A percentile compares a stretch with the other conserved stretches of the same genome.
phyloP scores from a whole-genome alignment of 192 early-diverging fungal genomes.

The Coemansia sp. region DNA sequence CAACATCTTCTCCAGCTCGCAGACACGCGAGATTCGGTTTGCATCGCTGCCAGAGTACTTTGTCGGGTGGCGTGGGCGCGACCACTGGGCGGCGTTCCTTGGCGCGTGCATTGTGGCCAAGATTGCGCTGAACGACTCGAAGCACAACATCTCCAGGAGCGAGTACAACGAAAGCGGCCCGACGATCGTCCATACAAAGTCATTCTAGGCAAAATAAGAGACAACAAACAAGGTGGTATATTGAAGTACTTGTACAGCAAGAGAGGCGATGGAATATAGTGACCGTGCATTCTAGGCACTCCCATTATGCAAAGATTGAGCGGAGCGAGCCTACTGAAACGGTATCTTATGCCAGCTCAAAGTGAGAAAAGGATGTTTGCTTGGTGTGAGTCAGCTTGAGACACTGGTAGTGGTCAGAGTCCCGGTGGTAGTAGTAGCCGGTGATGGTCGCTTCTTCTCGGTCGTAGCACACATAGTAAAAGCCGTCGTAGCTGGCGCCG shows the following conservation, averaged over 20 bases:
- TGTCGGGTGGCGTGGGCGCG: conserved; percentile 64
- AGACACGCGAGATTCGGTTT: conserved; percentile 79
- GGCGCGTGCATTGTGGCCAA: conserved; percentile 86
- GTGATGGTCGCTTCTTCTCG: conserved; percentile 56
- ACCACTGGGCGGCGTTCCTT: conserved; percentile 67
- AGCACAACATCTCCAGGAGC: conserved; percentile 67
- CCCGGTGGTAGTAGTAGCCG: conserved; percentile 62
- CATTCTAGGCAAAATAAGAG: conserved; percentile 5
- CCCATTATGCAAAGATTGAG: too few relatives aligned
- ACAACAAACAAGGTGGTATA: background rate
- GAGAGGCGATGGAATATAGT: too few relatives aligned
- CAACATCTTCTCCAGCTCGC: conserved; percentile 81
- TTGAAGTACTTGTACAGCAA: background rate
- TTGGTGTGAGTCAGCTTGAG: conserved; percentile 32
- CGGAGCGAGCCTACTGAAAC: too few relatives aligned
- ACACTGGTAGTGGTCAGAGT: conserved; percentile 51
- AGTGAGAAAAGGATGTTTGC: conserved; percentile 46
- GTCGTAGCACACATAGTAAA: conserved; percentile 75
- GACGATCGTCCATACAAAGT: conserved; percentile 67
- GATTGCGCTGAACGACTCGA: conserved; percentile 67
- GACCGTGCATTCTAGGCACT: too few relatives aligned
- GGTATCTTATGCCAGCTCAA: conserved; percentile 49
- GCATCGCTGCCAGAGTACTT: conserved; percentile 84
- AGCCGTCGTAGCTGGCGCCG: conserved; percentile 78
- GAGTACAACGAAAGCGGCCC: conserved; percentile 94